Evolutionary conservation across 768 basidiomycete species (phyloP).

Genomic region (Russula brevipes): DNA sequence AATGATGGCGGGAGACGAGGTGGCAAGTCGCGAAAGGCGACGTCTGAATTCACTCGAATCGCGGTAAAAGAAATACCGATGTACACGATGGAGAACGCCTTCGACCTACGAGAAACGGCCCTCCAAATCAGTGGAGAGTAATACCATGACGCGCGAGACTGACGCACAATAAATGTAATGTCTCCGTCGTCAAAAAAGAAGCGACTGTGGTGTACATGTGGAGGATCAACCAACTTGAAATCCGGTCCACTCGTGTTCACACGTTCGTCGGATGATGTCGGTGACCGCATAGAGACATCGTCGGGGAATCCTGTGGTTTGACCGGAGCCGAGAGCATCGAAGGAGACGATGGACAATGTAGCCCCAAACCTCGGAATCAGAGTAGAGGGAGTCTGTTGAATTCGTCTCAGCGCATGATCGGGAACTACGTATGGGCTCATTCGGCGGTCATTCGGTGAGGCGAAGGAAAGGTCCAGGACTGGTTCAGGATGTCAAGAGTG

Average conservation of each 20-base stretch:
- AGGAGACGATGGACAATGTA: not conserved
- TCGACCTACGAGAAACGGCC: not conserved
- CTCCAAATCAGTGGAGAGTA: not conserved
- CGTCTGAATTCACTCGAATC: conserved; percentile 9
- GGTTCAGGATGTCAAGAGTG: not conserved
- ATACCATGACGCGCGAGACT: not conserved
- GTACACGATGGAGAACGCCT: conserved; percentile 12
- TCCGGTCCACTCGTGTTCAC: not conserved
- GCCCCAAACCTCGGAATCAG: not conserved
- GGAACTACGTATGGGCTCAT: conserved; percentile 5
- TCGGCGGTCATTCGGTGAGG: not conserved
- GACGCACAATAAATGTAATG: conserved; percentile 12
- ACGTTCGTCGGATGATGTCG: not conserved
- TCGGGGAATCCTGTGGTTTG: not conserved
- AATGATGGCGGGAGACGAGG: not conserved
- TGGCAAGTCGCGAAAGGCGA: not conserved
- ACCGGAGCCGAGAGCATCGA: not conserved
- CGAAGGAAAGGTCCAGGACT: not conserved
- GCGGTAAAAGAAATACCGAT: conserved; percentile 21
- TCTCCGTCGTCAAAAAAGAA: conserved; percentile 20
- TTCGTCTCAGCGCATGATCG: not conserved
- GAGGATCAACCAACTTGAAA: not conserved
- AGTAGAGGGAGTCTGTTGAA: not conserved
- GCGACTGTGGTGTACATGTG: not conserved
- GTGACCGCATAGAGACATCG: not conserved